Base-by-base conservation (phyloP, 2,329 filamentous ascomycete species). In the Claviceps africana region DNA sequence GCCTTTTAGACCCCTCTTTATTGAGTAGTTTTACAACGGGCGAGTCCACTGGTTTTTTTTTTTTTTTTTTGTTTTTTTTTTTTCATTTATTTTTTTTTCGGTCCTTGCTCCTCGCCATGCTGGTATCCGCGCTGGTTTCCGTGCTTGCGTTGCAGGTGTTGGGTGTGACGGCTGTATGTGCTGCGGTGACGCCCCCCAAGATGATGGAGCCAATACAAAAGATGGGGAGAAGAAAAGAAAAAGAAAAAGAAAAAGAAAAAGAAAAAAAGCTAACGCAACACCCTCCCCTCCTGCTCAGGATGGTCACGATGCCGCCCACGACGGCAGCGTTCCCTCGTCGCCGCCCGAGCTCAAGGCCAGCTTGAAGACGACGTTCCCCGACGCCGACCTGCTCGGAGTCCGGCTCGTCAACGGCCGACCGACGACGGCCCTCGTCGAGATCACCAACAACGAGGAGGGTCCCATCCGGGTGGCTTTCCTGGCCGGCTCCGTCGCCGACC, bases 361-460 rank as follows among this genome's bases (percentile, higher is more conserved):
- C 51, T 70, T 84, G 60, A 76, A 77, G 58, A 77, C 83, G 54
- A 75, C 74, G 67, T 79, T 82, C 73, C 71, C 79, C 70, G 74
- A 84, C 64, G 67, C 83, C 73, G 88, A 94, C 73, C 83, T 95
- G 70, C 93, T 96, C 61, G 93, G 91, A 62, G 82, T 97, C 61
- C 95, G 95, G 79, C 82, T 97, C 60, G 80, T 97, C 75, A 98
- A 98, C 67, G 88, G 89, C 64, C 83, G 85, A 58, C 81, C 88
- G 43, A 95, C 89, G 57, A 82, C 86, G 68, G 85, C 89, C 37
- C 71, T 94, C 51, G 73, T 98, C 61, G 82, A 88, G 62, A 76
- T 98, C 66, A 79, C 76, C 67, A 98, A 98, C 75, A 76, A 87
- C 56, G 93, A 98, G 71, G 75, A 79, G 13, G 75, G 76, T 50